These are phyloP conservation scores for Podospora comata DNA, from an alignment of 495 filamentous ascomycete genomes.

Conservation along the genomic window DNA sequence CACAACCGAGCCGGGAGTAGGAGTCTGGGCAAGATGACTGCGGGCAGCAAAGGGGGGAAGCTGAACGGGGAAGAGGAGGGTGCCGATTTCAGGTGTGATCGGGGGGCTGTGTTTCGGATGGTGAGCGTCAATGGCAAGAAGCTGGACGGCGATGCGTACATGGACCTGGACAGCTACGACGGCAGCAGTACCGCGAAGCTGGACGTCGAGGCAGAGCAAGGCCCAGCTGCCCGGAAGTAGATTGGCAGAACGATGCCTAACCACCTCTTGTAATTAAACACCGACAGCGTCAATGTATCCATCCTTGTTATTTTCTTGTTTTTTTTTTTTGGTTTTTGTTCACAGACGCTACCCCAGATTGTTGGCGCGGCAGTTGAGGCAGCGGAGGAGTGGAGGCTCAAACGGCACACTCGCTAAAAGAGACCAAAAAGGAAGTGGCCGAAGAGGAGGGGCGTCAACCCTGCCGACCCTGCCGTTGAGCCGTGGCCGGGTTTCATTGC, in stretches of 20 bases:
- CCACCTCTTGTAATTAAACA: neutral
- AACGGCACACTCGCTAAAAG: neutral
- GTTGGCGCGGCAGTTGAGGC: neutral
- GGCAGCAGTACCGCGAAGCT: slow-evolving; percentile 5
- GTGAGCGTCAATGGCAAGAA: slow-evolving; percentile 13
- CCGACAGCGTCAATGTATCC: neutral
- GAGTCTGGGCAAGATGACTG: neutral
- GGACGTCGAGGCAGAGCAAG: neutral
- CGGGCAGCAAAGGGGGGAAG: neutral
- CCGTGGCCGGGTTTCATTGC: neutral
- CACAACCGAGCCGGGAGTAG: neutral
- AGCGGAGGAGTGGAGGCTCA: neutral
- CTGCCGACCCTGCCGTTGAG: neutral
- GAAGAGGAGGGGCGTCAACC: neutral
- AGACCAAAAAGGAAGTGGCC: neutral
- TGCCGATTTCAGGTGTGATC: slow-evolving; percentile 4
- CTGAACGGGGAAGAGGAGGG: neutral
- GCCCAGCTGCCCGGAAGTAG: neutral
- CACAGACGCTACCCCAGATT: neutral
- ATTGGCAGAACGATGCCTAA: neutral
- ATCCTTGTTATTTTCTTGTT: no score
- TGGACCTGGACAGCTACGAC: slow-evolving; percentile 13
- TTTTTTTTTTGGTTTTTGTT: neutral
- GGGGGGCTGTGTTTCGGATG: slow-evolving; percentile 11
- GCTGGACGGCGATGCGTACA: slow-evolving; percentile 7